phyloP scores from a whole-genome alignment of 176 grass and related monocot species.

The Dactylis glomerata region DNA sequence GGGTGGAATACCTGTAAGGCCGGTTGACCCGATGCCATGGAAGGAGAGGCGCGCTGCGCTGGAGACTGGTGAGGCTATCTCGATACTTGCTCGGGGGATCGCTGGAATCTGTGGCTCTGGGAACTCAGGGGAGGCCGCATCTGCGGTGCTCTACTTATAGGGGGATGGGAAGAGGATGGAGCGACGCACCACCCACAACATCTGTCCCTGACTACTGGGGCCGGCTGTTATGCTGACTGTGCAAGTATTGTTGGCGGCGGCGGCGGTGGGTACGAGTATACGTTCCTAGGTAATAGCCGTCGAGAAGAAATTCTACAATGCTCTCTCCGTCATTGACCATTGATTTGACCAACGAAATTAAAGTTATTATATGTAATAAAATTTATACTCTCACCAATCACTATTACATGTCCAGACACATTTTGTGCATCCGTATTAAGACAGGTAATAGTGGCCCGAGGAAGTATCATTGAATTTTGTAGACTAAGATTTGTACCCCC shows the following conservation, averaged over 20 bases:
- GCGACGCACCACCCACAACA: not conserved
- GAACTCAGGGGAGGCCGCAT: conserved; percentile 8
- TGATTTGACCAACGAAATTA: no score
- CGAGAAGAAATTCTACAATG: not conserved
- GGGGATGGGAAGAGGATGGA: not conserved
- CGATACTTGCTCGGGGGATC: not conserved
- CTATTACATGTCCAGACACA: no score
- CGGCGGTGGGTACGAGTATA: not conserved
- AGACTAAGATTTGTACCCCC: no score
- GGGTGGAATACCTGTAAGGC: conserved; percentile 11
- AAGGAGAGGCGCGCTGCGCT: not conserved
- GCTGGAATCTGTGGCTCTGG: conserved; percentile 10
- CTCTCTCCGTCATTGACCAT: no score
- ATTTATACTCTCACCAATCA: no score
- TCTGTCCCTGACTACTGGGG: not conserved
- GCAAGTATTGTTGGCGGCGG: not conserved
- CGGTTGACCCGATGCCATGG: conserved; percentile 42
- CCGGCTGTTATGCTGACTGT: not conserved
- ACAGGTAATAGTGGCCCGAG: no score
- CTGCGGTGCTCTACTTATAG: conserved; percentile 32
- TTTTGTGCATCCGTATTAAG: no score
- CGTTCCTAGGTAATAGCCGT: not conserved
- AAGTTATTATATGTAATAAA: no score
- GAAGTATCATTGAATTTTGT: no score
- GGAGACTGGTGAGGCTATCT: conserved; percentile 1